Conservation (phyloP, 2,329 filamentous ascomycete genomes). For the Microdochium bolleyi region DNA sequence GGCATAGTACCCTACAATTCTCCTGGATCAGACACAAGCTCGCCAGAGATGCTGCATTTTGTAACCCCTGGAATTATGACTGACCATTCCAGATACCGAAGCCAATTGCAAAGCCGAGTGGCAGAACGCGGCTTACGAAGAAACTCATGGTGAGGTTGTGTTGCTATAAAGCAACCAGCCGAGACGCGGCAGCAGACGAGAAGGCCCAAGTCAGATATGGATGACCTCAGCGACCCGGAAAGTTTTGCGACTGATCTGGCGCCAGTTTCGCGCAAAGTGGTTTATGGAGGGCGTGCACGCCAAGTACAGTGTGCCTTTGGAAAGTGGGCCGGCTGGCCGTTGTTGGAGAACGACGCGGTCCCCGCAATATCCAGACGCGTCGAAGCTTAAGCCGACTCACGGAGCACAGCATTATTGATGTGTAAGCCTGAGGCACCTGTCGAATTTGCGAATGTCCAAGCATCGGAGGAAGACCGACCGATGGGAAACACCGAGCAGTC, state of each 20-base stretch:
- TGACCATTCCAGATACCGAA: conserved; percentile 23
- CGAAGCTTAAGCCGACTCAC: not conserved
- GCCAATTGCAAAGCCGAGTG: conserved; percentile 18
- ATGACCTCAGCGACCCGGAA: not conserved
- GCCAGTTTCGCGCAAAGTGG: conserved; percentile 1
- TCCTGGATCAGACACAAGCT: conserved; percentile 2
- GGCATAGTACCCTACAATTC: conserved; percentile 12
- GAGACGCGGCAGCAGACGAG: not conserved
- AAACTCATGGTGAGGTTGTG: not conserved
- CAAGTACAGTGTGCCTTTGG: not conserved
- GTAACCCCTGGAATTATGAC: not conserved
- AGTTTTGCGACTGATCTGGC: not conserved
- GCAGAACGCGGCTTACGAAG: conserved; percentile 5
- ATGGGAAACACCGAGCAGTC: too few species aligned
- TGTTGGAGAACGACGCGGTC: not conserved
- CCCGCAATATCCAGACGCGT: not conserved
- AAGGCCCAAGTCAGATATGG: not conserved
- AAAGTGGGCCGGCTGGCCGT: not conserved
- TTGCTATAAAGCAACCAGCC: not conserved
- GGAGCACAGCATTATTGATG: not conserved
- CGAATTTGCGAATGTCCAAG: too few species aligned
- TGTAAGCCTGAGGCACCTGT: too few species aligned
- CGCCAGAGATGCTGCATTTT: conserved; percentile 1
- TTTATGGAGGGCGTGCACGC: not conserved
- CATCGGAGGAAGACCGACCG: too few species aligned